These are phyloP conservation scores for Martensiomyces pterosporus DNA, from an alignment of 192 early-diverging fungal genomes.

Conservation along the genomic window DNA sequence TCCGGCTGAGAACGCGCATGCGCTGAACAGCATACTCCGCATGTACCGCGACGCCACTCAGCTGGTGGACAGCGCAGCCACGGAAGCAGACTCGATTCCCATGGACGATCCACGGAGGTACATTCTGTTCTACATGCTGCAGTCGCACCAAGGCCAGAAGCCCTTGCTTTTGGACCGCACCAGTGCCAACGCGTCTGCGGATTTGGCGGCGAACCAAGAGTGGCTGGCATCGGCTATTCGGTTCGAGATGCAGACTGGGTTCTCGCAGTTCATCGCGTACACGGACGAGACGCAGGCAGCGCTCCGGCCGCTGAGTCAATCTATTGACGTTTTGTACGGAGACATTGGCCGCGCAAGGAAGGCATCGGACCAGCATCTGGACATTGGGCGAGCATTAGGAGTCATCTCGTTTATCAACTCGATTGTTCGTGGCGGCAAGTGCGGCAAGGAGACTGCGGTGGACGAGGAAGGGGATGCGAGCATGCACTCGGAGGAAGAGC, in stretches of 20 bases:
- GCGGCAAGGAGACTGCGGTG: not conserved
- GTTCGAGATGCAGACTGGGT: slow-evolving; percentile 41
- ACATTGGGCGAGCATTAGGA: slow-evolving; percentile 21
- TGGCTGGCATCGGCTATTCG: slow-evolving; percentile 31
- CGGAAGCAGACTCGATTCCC: not conserved
- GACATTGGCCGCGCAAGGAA: slow-evolving; percentile 18
- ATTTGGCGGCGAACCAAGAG: not conserved
- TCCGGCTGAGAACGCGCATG: slow-evolving; percentile 10
- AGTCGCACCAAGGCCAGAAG: slow-evolving; percentile 7
- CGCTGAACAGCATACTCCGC: slow-evolving; percentile 15
- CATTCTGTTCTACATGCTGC: slow-evolving; percentile 34
- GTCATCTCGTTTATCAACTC: slow-evolving; percentile 18
- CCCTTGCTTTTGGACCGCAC: not conserved
- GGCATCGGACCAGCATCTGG: slow-evolving; percentile 23
- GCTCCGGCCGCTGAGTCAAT: slow-evolving; percentile 13
- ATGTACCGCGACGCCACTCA: slow-evolving; percentile 19
- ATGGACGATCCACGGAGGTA: slow-evolving; percentile 31
- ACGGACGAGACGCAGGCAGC: slow-evolving; percentile 3
- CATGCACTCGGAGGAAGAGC: too few relatives aligned
- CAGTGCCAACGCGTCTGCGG: not conserved
- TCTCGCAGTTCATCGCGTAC: slow-evolving; percentile 23
- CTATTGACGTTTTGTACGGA: slow-evolving; percentile 31
- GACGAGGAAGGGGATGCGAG: not conserved
- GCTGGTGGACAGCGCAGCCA: not conserved
- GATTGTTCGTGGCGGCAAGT: not conserved